Evolutionary conservation across 352 stramenopile genomes (phyloP).

Genomic region (Globisporangium okanoganense): DNA sequence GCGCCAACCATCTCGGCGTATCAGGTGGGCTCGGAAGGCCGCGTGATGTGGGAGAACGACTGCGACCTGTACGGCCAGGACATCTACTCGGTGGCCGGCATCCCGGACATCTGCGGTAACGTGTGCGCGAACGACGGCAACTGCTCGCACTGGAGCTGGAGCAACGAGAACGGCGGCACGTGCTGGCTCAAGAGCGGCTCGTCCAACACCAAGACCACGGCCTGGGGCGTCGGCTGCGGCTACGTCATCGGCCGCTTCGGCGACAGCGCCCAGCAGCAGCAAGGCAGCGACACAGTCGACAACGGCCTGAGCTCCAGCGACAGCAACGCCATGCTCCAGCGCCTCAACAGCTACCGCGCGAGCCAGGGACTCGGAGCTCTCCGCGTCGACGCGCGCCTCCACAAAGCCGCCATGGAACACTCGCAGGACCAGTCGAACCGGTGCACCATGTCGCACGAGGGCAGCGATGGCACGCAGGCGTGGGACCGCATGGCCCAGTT

Average conservation of each 20-base stretch:
- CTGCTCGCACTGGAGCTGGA: conserved; percentile 42
- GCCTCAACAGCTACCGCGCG: conserved; percentile 47
- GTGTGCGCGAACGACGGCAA: conserved; percentile 12
- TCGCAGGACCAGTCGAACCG: conserved; percentile 37
- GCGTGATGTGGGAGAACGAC: conserved; percentile 22
- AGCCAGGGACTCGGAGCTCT: conserved; percentile 31
- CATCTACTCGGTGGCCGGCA: conserved; percentile 12
- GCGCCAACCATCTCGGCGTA: not conserved
- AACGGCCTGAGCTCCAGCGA: conserved; percentile 35
- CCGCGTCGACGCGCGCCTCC: conserved; percentile 34
- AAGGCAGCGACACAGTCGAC: conserved; percentile 10
- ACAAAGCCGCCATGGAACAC: conserved; percentile 32
- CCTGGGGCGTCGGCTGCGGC: conserved; percentile 27
- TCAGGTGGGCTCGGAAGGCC: conserved; percentile 9
- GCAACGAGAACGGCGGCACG: conserved; percentile 45
- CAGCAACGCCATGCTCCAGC: conserved; percentile 36
- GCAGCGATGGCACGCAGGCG: conserved; percentile 30
- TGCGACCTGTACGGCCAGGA: conserved; percentile 19
- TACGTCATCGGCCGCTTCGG: conserved; percentile 38
- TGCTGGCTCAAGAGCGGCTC: conserved; percentile 53
- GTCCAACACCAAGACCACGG: not conserved
- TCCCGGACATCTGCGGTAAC: conserved; percentile 17
- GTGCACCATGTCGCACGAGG: conserved; percentile 46
- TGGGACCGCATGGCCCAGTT: conserved; percentile 32
- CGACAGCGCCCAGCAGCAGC: conserved; percentile 10